These are phyloP conservation scores for Ascochyta clinopodiicola DNA, from an alignment of 2,329 filamentous ascomycete species.

Conservation along the genomic window DNA sequence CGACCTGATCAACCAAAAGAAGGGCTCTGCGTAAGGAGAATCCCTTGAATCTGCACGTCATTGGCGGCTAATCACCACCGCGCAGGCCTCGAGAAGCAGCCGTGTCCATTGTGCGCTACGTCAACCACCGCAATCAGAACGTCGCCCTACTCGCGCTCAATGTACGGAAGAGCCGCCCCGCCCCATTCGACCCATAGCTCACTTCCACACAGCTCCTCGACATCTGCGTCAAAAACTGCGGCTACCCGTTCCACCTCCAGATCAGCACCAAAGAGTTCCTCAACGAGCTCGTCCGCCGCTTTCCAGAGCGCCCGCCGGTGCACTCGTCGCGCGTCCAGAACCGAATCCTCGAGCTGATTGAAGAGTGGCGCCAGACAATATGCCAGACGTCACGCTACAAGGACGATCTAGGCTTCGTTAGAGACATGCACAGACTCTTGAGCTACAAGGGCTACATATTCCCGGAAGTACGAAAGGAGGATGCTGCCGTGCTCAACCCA, in stretches of 20 bases:
- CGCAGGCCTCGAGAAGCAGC: slow-evolving; percentile 85
- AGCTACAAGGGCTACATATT: slow-evolving; percentile 98
- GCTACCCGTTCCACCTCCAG: slow-evolving; percentile 97
- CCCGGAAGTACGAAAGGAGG: slow-evolving; percentile 87
- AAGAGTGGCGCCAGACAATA: slow-evolving; percentile 98
- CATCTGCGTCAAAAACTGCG: slow-evolving; percentile 99
- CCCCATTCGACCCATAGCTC: slow-evolving; percentile 23
- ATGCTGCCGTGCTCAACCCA: slow-evolving; percentile 94
- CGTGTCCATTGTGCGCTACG: slow-evolving; percentile 87
- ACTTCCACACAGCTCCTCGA: slow-evolving; percentile 73
- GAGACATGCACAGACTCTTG: slow-evolving; percentile 95
- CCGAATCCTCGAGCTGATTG: slow-evolving; percentile 93
- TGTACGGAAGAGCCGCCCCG: slow-evolving; percentile 52
- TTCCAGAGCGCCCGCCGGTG: slow-evolving; percentile 89
- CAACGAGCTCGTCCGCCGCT: slow-evolving; percentile 94
- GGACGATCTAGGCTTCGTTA: slow-evolving; percentile 93
- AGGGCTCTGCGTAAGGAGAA: slow-evolving; percentile 75
- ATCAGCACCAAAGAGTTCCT: slow-evolving; percentile 99
- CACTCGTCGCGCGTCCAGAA: slow-evolving; percentile 86
- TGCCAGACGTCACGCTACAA: slow-evolving; percentile 98
- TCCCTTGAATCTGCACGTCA: not conserved
- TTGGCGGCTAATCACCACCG: slow-evolving; percentile 24
- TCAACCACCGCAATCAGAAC: slow-evolving; percentile 97
- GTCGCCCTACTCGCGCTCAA: slow-evolving; percentile 87
- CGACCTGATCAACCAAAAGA: slow-evolving; percentile 96